Evolutionary conservation across 2,329 filamentous ascomycete genomes (phyloP).

Genomic region (Karstenula rhodostoma): DNA sequence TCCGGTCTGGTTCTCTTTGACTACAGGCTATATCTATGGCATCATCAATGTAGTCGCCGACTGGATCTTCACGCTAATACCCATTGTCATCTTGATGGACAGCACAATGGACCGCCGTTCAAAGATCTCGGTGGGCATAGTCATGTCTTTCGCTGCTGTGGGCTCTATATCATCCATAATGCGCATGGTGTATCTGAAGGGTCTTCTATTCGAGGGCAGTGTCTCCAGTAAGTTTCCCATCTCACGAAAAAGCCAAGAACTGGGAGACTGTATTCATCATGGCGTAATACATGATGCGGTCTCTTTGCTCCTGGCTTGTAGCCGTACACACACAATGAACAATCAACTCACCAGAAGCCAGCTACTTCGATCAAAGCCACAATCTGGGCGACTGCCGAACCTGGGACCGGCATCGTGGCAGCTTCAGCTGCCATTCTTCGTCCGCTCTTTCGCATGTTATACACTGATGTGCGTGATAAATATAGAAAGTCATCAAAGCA

Average conservation of each 20-base stretch:
- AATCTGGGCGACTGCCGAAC: conserved; percentile 59
- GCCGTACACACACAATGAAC: neutral
- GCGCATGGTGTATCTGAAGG: conserved; percentile 43
- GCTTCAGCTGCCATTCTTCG: conserved; percentile 58
- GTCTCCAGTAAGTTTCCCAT: conserved; percentile 19
- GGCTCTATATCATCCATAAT: conserved; percentile 43
- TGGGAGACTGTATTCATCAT: neutral
- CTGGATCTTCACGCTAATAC: conserved; percentile 47
- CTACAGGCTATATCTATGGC: conserved; percentile 43
- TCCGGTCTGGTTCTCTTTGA: conserved; percentile 30
- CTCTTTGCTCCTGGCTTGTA: neutral
- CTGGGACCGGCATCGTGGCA: conserved; percentile 60
- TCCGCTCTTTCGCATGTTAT: conserved; percentile 51
- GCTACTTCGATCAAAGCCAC: conserved; percentile 48
- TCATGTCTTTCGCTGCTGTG: conserved; percentile 54
- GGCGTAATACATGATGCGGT: neutral
- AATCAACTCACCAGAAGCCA: conserved; percentile 23
- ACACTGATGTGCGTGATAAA: conserved; percentile 28
- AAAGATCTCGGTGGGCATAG: conserved; percentile 56
- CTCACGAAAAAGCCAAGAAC: neutral
- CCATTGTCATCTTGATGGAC: conserved; percentile 44
- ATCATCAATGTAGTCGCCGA: conserved; percentile 43
- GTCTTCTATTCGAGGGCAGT: conserved; percentile 25
- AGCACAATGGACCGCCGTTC: conserved; percentile 55
- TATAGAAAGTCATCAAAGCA: conserved; percentile 21